Percentiles rank a stretch among this genome's conserved stretches.
Evolutionary conservation across 2,329 filamentous ascomycete genomes (phyloP).

Genomic region (Simplicillium aogashimaense): DNA sequence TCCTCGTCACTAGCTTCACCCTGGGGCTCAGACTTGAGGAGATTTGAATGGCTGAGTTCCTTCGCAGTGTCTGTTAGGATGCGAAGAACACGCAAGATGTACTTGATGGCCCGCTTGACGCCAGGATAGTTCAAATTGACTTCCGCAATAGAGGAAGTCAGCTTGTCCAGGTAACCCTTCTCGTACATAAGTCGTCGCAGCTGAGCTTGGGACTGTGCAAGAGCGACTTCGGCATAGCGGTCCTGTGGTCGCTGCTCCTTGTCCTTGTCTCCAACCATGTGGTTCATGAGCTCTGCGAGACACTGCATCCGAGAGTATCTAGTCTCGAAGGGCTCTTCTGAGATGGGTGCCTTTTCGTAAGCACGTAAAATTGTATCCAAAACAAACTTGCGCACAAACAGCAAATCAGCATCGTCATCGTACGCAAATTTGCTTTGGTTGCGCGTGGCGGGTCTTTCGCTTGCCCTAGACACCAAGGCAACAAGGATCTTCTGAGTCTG

Average conservation of each 20-base stretch:
- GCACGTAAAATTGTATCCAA: conserved; percentile 86
- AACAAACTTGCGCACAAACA: conserved; percentile 91
- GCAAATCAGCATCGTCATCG: conserved; percentile 72
- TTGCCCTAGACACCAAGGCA: conserved; percentile 78
- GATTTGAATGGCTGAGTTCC: conserved; percentile 70
- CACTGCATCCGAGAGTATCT: conserved; percentile 84
- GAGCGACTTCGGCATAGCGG: conserved; percentile 26
- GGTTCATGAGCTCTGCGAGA: conserved; percentile 83
- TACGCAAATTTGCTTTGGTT: conserved; percentile 48
- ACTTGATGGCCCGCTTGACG: conserved; percentile 90
- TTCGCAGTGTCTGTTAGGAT: conserved; percentile 81
- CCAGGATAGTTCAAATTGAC: conserved; percentile 91
- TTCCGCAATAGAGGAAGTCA: conserved; percentile 88
- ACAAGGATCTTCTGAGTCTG: conserved; percentile 83
- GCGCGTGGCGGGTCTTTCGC: conserved; percentile 58
- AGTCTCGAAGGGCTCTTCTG: conserved; percentile 69
- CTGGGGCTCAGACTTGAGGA: conserved; percentile 56
- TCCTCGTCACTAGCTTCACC: conserved; percentile 72
- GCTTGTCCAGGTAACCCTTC: conserved; percentile 82
- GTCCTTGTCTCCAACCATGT: conserved; percentile 77
- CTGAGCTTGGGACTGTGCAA: conserved; percentile 61
- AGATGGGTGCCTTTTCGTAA: conserved; percentile 77
- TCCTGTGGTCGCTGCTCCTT: conserved; percentile 38
- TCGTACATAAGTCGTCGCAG: conserved; percentile 95
- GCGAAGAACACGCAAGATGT: conserved; percentile 84